Base-by-base conservation (phyloP, 1,139 yeast genomes). In the Neolecta irregularis region DNA sequence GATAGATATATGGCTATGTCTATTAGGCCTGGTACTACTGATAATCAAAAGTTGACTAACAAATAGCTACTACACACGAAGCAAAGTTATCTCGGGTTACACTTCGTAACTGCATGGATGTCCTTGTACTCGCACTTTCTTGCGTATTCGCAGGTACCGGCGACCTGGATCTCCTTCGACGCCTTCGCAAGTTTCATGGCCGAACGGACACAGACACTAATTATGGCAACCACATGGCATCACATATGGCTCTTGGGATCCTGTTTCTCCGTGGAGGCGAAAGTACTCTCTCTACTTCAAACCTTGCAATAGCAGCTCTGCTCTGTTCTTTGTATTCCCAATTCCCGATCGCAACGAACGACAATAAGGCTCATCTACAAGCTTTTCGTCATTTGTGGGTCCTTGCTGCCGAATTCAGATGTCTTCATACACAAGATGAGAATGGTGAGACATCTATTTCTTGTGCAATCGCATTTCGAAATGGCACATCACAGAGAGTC, bases 321-420 rank as follows among this genome's bases (percentile, higher is more conserved):
- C 62, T 83, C 1, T 69, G 78, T 0, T 68, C 93, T 2, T 61
- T 75, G 33, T 76, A 78, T 44, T 94, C 95, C 0, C 64, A 77
- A 4, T 73, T 72, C 45, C 80, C 91, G 1, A 49, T 50, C 5
- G 46, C 46, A 3, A 52, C 59, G 17, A 47, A 48, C 3, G 57
- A 56, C 32, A 51, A 54, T 39, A 72, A 68, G 38, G 68, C 75
- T 11, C 81, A 79, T 50, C 57, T 88, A 37, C 94, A 83, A 52
- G 94, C 93, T 1, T 60, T 85, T 32, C 64, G 93, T 33, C 93
- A 83, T 53, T 75, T 91, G 44, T 91, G 98, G 96, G 78, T 85
- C 0, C 58, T 88, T 43, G 70, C 93, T 0, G 76, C 78, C 6
- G 88, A 76, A 46, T 75, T 79, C 1, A 60, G 95, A 40, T 83